A percentile compares a stretch with the other conserved stretches of the same genome.
These are phyloP conservation scores for Roridomyces roridus DNA, from an alignment of 768 basidiomycete species.

Conservation along the genomic window DNA sequence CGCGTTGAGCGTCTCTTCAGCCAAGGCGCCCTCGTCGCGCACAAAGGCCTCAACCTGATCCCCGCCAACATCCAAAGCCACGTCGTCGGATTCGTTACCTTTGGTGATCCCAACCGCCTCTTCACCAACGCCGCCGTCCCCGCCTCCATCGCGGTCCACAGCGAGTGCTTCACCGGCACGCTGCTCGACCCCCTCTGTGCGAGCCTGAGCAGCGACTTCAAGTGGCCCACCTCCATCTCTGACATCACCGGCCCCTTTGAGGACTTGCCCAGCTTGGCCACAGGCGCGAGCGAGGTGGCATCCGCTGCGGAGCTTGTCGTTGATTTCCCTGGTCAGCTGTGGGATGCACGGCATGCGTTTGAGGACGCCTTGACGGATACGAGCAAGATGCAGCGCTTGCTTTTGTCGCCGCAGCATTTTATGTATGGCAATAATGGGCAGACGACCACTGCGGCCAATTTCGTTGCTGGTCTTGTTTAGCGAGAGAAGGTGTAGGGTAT, in stretches of 20 bases:
- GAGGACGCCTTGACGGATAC: slow-evolving; percentile 9
- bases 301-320: slow-evolving; percentile 17
- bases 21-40: slow-evolving; percentile 25
- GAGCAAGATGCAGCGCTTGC: slow-evolving; percentile 14
- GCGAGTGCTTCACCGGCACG: slow-evolving; percentile 22
- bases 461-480: slow-evolving; percentile 20
- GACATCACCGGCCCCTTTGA: slow-evolving; percentile 22
- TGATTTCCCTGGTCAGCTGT: slow-evolving; percentile 19
- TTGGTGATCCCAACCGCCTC: slow-evolving; percentile 21
- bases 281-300: slow-evolving; percentile 8
- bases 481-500: no score
- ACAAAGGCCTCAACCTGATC: slow-evolving; percentile 18
- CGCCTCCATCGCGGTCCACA: slow-evolving; percentile 1
- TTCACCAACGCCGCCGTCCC: slow-evolving; percentile 13
- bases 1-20: neutral
- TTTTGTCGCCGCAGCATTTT: slow-evolving; percentile 22
- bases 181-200: slow-evolving; percentile 23
- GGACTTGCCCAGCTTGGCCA: slow-evolving; percentile 9
- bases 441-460: slow-evolving; percentile 12
- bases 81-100: slow-evolving; percentile 13
- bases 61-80: neutral
- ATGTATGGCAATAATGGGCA: slow-evolving; percentile 24
- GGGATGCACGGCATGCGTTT: slow-evolving; percentile 6
- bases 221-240: slow-evolving; percentile 13
- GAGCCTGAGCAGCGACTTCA: slow-evolving; percentile 2